Evolutionary conservation across 441 rosid genomes (phyloP).

Genomic region (Erysimum pusillum): DNA sequence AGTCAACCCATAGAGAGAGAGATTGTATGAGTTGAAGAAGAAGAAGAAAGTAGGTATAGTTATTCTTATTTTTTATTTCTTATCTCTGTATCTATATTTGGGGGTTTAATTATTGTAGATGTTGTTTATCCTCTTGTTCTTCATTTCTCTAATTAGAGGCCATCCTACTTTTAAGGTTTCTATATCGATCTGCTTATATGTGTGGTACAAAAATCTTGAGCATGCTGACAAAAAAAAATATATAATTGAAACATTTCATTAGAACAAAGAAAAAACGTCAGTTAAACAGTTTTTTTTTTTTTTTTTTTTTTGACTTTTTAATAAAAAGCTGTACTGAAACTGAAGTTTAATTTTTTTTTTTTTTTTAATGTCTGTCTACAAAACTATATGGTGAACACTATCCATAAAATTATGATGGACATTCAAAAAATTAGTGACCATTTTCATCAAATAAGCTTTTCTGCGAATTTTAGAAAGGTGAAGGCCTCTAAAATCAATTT

Average conservation of each 20-base stretch:
- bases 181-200: not conserved
- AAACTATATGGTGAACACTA: no score
- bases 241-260: not conserved
- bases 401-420: no score
- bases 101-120: conserved; percentile 8
- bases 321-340: no score
- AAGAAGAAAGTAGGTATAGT: conserved; percentile 13
- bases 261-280: not conserved
- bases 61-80: not conserved
- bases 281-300: no score
- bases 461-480: no score
- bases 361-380: no score
- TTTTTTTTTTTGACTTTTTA: no score
- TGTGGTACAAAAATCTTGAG: conserved; percentile 27
- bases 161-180: conserved; percentile 45
- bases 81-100: conserved; percentile 31
- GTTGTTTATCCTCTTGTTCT: conserved; percentile 20
- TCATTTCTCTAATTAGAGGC: conserved; percentile 36
- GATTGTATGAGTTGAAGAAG: conserved; percentile 25
- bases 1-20: conserved; percentile 36
- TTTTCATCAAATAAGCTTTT: no score
- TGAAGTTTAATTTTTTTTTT: no score
- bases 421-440: no score
- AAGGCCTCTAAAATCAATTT: no score
- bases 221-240: no score